Evolutionary conservation across 2,329 filamentous ascomycete species (phyloP).

Genomic region (Ceratocystiopsis brevicomis): DNA sequence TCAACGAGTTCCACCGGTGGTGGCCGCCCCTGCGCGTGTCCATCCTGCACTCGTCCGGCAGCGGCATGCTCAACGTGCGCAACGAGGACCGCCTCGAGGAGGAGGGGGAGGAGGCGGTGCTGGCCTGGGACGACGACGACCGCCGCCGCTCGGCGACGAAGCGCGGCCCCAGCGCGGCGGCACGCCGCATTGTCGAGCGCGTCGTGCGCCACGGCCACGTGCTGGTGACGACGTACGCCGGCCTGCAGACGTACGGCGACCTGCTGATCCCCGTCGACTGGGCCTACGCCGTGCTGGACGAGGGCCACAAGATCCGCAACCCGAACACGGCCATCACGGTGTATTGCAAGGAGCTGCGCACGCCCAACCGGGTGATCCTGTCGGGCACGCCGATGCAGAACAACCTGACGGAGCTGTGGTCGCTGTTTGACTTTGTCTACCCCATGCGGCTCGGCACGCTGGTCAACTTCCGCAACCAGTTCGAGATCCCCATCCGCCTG

Average conservation of each 20-base stretch:
- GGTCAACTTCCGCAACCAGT: constrained; percentile 75
- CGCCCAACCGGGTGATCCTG: constrained; percentile 75
- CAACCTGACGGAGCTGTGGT: constrained; percentile 89
- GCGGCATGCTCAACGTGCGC: constrained; percentile 75
- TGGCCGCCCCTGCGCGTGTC: constrained; percentile 97
- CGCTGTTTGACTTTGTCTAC: constrained; percentile 91
- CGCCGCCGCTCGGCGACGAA: background rate
- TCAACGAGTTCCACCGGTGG: constrained; percentile 96
- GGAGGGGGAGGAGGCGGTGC: constrained; percentile 18
- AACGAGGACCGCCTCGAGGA: constrained; percentile 25
- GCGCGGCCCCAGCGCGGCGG: constrained; percentile 49
- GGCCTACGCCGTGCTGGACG: constrained; percentile 87
- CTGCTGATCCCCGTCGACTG: constrained; percentile 68
- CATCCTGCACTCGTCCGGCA: constrained; percentile 86
- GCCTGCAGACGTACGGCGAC: constrained; percentile 79
- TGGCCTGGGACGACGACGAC: constrained; percentile 27
- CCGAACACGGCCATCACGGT: constrained; percentile 90
- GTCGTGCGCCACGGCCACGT: constrained; percentile 78
- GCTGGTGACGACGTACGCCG: constrained; percentile 86
- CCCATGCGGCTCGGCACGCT: constrained; percentile 88
- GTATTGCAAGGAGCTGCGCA: constrained; percentile 83
- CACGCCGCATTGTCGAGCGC: constrained; percentile 61
- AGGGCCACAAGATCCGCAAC: constrained; percentile 96
- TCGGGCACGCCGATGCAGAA: constrained; percentile 98
- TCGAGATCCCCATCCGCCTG: constrained; percentile 82